Base-by-base conservation (phyloP, 805 yeast species). In the Candida germanica region DNA sequence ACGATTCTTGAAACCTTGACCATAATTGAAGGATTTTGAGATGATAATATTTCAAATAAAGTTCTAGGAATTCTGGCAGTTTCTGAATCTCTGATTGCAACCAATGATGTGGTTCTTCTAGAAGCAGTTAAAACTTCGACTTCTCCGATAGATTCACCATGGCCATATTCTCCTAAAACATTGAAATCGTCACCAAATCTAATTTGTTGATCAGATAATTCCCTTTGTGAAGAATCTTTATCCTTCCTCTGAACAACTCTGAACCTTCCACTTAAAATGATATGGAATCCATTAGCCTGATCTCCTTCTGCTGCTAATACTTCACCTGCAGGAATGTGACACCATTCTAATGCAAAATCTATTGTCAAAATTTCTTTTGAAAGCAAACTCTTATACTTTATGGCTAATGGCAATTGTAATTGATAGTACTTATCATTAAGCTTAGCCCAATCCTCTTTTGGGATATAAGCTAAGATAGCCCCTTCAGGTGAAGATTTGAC, bases 301-400 rank as follows among this genome's bases (percentile, higher is more conserved):
- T 87, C 93, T 1, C 87, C 94, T 54, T 91, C 93, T 2, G 78
- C 72, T 50, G 84, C 87, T 14, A 93, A 58, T 0, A 81, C 71
- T 33, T 82, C 81, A 0, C 97, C 96, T 1, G 97, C 91, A n/a
- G 79, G 79, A 9, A 85, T 69, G 40, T 87, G 96, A 26, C 89
- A 79, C 98, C 98, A 91, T 57, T 93, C 98, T 34, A 93, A 64
- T 0, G 97, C 96, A 58, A 85, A 87, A 53, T 91, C 98, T 27
- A 93, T 75, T 38, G 83, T 77, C 25, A 84, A 59, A 25, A 91
- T 66, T 37, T 83, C 76, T 19, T 74, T 65, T 19, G 89, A 81
- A 26, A 93, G 58, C 2, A 84, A 68, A n/a, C 68, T 69, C 29
- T 83, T 79, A 44, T 91, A 63, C 6, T 79, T 73, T 41, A 79